Conservation (phyloP, 345 rosid species). For the Syzygium grande region DNA sequence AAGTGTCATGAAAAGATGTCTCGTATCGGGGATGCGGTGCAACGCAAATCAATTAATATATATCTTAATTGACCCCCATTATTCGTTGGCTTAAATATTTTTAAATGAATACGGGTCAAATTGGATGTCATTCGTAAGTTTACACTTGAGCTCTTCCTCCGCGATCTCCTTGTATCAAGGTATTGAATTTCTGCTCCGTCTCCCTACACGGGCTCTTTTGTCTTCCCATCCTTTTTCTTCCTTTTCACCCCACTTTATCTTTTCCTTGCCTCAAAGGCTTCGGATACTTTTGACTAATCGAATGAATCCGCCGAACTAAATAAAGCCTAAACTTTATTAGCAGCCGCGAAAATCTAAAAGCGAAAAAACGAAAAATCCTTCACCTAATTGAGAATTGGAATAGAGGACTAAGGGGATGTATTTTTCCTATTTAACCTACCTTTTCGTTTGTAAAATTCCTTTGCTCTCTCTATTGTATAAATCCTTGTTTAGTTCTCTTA, state of each 20-base stretch:
- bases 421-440: neutral
- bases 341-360: neutral
- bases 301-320: neutral
- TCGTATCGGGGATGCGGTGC: rapidly evolving
- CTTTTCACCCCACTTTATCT: neutral
- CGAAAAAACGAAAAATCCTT: neutral
- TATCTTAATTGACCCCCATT: rapidly evolving
- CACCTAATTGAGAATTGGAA: neutral
- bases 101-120: neutral
- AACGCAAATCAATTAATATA: neutral
- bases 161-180: neutral
- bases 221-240: neutral
- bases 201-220: neutral
- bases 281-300: neutral
- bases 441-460: neutral
- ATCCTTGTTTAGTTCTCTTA: neutral
- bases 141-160: neutral
- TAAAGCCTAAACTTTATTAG: neutral
- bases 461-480: neutral
- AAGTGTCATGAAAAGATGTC: neutral
- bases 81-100: neutral
- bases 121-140: neutral
- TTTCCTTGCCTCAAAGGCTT: neutral
- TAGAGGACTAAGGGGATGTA: neutral
- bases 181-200: no score